phyloP scores from a whole-genome alignment of 2,329 filamentous ascomycete genomes.

The Albophoma yamanashiensis region DNA sequence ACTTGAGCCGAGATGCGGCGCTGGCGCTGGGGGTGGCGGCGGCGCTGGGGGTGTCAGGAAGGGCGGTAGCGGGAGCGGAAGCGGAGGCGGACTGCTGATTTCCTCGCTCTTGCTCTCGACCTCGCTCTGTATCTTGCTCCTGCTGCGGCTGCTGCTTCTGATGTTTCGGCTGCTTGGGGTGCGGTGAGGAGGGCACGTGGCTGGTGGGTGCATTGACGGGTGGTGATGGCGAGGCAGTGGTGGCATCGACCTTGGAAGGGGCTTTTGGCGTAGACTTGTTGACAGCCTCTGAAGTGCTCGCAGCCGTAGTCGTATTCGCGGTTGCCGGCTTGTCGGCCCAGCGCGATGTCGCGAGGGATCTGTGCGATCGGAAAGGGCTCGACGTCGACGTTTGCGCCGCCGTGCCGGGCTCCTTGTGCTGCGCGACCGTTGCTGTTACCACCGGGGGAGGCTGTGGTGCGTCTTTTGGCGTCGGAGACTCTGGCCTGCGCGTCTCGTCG shows the following conservation, averaged over 20 bases:
- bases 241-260: constrained; percentile 1
- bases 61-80: constrained; percentile 2
- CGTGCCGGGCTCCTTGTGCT: background rate
- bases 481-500: constrained; percentile 4
- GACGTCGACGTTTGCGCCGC: background rate
- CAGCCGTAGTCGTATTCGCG: background rate
- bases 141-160: background rate
- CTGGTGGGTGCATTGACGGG: constrained; percentile 2
- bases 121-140: background rate
- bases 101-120: background rate
- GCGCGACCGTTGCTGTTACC: background rate
- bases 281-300: background rate
- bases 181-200: constrained; percentile 2
- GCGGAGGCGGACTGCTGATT: background rate
- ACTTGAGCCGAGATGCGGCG: constrained; percentile 33
- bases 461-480: constrained; percentile 8
- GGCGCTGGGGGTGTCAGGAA: constrained; percentile 10
- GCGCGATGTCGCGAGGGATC: constrained; percentile 19
- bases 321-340: constrained; percentile 19
- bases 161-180: constrained; percentile 2
- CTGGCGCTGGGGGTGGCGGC: too few species aligned
- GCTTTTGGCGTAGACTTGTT: background rate
- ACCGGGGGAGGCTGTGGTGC: constrained; percentile 5
- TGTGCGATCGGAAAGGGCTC: constrained; percentile 1
- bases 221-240: constrained; percentile 5